Conservation (phyloP, 768 basidiomycete species). For the Tricholoma sp. region DNA sequence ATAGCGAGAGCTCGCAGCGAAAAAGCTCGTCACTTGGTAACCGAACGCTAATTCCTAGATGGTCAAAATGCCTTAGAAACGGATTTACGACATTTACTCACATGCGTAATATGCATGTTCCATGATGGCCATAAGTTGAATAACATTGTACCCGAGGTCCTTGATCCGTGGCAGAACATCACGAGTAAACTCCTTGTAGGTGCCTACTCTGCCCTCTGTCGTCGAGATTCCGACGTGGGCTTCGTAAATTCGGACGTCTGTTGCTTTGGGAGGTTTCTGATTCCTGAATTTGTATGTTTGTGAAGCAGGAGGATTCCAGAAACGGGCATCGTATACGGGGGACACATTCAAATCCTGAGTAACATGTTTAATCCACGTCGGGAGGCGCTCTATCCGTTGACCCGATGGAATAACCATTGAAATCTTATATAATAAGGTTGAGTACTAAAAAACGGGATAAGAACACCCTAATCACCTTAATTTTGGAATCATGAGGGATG, state of each 20-base stretch:
- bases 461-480: slow-evolving; percentile 61
- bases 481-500: slow-evolving; percentile 91
- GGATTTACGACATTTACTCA: slow-evolving; percentile 32
- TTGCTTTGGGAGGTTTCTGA: slow-evolving; percentile 58
- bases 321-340: slow-evolving; percentile 92
- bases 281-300: slow-evolving; percentile 82
- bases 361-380: slow-evolving; percentile 92
- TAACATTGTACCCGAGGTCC: slow-evolving; percentile 90
- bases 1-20: slow-evolving; percentile 94
- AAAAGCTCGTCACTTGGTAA: slow-evolving; percentile 97
- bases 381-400: slow-evolving; percentile 83
- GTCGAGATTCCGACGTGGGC: slow-evolving; percentile 98
- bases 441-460: not conserved
- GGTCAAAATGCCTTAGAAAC: slow-evolving; percentile 5
- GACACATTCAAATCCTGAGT: slow-evolving; percentile 91
- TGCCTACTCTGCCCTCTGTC: slow-evolving; percentile 79
- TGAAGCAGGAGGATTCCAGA: slow-evolving; percentile 89
- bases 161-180: slow-evolving; percentile 85
- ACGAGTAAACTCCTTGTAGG: slow-evolving; percentile 91
- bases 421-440: slow-evolving; percentile 48
- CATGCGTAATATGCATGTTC: slow-evolving; percentile 98
- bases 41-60: slow-evolving; percentile 72
- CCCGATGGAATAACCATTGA: slow-evolving; percentile 84
- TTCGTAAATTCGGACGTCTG: slow-evolving; percentile 82
- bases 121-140: slow-evolving; percentile 98